These are phyloP conservation scores for Emiliania huxleyi DNA, from an alignment of 78 protist species.

Conservation along the genomic window DNA sequence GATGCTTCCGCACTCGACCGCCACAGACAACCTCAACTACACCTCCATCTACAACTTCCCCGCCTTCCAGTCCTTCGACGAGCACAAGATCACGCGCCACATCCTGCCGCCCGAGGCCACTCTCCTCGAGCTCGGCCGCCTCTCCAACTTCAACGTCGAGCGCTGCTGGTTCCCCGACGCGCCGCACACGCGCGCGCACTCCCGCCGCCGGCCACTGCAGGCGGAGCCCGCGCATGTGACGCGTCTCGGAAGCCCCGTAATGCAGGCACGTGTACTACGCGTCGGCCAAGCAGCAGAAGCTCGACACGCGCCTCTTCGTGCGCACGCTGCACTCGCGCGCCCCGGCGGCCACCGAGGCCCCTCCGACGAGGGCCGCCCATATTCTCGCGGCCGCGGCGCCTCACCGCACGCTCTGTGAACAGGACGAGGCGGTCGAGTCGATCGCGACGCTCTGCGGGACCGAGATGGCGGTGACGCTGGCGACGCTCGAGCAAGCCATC, in stretches of 20 bases:
- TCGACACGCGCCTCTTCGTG: conserved; percentile 69
- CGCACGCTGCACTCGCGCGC: conserved; percentile 45
- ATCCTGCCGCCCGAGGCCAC: conserved; percentile 86
- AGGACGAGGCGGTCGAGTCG: conserved; percentile 50
- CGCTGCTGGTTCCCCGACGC: conserved; percentile 34
- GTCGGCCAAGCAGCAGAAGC: neutral
- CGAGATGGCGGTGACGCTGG: conserved; percentile 59
- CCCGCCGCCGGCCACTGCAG: too few species aligned
- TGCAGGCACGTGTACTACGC: neutral
- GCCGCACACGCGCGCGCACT: neutral
- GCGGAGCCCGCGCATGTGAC: too few species aligned
- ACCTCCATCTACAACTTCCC: conserved; percentile 77
- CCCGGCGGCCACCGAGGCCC: neutral
- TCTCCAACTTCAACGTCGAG: conserved; percentile 72
- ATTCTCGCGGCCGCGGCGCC: too few species aligned
- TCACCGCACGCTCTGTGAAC: too few species aligned
- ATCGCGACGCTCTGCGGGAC: conserved; percentile 66
- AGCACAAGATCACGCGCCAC: conserved; percentile 83
- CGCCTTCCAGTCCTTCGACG: conserved; percentile 62
- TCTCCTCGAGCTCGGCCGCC: conserved; percentile 75
- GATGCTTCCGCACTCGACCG: conserved; percentile 18
- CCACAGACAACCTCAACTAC: neutral
- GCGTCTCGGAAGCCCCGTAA: too few species aligned
- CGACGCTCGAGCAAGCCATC: conserved; percentile 72
- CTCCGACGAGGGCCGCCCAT: too few species aligned